These are phyloP conservation scores for Halophytophthora polymorphica DNA, from an alignment of 352 stramenopile genomes.

Conservation along the genomic window DNA sequence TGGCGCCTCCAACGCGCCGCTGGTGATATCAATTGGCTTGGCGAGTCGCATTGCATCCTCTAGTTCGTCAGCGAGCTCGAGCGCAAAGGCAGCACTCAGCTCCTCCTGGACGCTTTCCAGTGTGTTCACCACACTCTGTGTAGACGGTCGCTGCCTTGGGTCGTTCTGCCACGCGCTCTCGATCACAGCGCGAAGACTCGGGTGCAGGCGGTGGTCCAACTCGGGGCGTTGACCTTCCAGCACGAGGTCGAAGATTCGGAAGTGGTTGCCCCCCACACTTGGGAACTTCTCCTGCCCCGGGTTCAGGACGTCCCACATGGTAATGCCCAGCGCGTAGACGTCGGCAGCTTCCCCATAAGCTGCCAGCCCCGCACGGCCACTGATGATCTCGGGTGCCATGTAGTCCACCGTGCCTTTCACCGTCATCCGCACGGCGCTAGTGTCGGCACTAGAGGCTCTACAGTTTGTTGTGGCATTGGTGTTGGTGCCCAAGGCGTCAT, in stretches of 20 bases:
- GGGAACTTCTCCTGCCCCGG: constrained; percentile 53
- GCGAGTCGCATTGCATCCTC: constrained; percentile 30
- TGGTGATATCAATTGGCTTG: constrained; percentile 29
- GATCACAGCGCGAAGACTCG: constrained; percentile 37
- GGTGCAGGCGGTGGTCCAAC: constrained; percentile 31
- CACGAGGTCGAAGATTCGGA: constrained; percentile 52
- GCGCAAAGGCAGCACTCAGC: constrained; percentile 33
- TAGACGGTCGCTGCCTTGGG: constrained; percentile 34
- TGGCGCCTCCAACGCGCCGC: constrained; percentile 17
- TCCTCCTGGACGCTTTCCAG: constrained; percentile 52
- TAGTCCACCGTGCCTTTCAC: constrained; percentile 74
- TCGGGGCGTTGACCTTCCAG: constrained; percentile 45
- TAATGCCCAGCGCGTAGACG: constrained; percentile 72
- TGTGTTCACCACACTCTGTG: constrained; percentile 37
- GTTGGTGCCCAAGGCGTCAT: constrained; percentile 4
- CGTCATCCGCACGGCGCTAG: constrained; percentile 34
- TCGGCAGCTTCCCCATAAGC: constrained; percentile 66
- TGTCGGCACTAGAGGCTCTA: constrained; percentile 12
- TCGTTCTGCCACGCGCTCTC: constrained; percentile 43
- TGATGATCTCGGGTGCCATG: constrained; percentile 82
- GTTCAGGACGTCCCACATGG: constrained; percentile 72
- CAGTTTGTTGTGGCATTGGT: constrained; percentile 10
- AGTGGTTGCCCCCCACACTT: constrained; percentile 44
- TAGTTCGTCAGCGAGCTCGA: constrained; percentile 37
- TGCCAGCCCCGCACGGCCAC: constrained; percentile 42